Evolutionary conservation across 495 filamentous ascomycete genomes (phyloP).

Genomic region (Tuber microsphaerosporum): DNA sequence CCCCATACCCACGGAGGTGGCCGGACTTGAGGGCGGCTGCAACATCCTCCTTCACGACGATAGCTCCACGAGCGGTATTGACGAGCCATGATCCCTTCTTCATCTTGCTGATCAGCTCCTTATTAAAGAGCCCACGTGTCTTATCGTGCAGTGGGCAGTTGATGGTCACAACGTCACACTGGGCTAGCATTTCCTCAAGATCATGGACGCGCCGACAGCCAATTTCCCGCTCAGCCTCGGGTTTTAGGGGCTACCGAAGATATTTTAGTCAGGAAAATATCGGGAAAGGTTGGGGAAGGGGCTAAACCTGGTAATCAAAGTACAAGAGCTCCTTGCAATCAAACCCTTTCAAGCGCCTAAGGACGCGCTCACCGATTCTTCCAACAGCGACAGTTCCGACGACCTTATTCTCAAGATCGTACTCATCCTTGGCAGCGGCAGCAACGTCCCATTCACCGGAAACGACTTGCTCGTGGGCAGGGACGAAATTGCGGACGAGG

Average conservation of each 20-base stretch:
- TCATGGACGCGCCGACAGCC: slow-evolving; percentile 78
- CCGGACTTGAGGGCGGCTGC: slow-evolving; percentile 86
- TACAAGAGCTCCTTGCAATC: slow-evolving; percentile 99
- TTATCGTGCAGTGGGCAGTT: slow-evolving; percentile 99
- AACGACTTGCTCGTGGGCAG: slow-evolving; percentile 88
- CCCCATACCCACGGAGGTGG: slow-evolving; percentile 94
- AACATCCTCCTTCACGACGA: slow-evolving; percentile 98
- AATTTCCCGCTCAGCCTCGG: slow-evolving; percentile 92
- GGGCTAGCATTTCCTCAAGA: slow-evolving; percentile 88
- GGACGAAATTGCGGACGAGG: slow-evolving; percentile 96
- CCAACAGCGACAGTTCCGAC: slow-evolving; percentile 97
- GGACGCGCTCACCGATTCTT: slow-evolving; percentile 95
- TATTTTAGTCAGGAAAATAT: slow-evolving; percentile 7
- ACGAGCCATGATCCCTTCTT: slow-evolving; percentile 92
- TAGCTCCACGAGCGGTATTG: slow-evolving; percentile 97
- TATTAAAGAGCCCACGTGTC: slow-evolving; percentile 93
- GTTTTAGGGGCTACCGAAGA: slow-evolving; percentile 53
- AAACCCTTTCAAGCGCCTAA: slow-evolving; percentile 88
- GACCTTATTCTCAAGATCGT: slow-evolving; percentile 92
- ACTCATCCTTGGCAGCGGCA: slow-evolving; percentile 93
- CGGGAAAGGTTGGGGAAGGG: no score
- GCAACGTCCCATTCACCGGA: slow-evolving; percentile 92
- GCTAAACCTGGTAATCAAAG: slow-evolving; percentile 83
- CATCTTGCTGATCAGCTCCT: slow-evolving; percentile 99
- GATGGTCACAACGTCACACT: slow-evolving; percentile 98